Conservation (phyloP, 1,284 basidiomycete species). For the Coniferiporia sulphurascens region DNA sequence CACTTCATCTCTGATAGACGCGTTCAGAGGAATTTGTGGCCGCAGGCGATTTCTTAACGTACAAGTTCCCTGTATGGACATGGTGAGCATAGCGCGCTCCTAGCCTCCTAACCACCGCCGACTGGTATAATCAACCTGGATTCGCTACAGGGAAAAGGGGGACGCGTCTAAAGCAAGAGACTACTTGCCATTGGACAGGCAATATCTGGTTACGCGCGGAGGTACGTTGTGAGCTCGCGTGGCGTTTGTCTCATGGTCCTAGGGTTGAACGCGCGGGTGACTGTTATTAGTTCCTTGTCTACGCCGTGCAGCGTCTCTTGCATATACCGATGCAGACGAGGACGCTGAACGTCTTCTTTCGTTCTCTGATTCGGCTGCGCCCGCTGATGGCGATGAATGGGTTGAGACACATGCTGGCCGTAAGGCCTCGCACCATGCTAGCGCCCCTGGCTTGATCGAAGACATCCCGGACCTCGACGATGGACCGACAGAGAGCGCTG, state of each 20-base stretch:
- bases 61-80: conserved; percentile 95
- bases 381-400: conserved; percentile 70
- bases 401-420: conserved; percentile 83
- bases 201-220: conserved; percentile 91
- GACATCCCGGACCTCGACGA: conserved; percentile 80
- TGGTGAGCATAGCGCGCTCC: conserved; percentile 55
- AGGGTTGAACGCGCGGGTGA: no score
- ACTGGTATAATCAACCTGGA: background rate
- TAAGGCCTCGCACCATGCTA: conserved; percentile 43
- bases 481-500: conserved; percentile 36
- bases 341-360: conserved; percentile 87
- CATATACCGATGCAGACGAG: conserved; percentile 92
- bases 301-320: conserved; percentile 84
- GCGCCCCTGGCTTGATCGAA: conserved; percentile 59
- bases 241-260: background rate
- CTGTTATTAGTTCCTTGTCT: conserved; percentile 73
- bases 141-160: conserved; percentile 72
- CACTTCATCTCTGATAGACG: conserved; percentile 22
- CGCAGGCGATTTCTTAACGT: conserved; percentile 89
- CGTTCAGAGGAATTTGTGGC: conserved; percentile 89
- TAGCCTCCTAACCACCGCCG: conserved; percentile 5
- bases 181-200: conserved; percentile 91
- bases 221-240: conserved; percentile 30
- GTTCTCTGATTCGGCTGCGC: conserved; percentile 58
- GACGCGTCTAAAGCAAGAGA: conserved; percentile 82